Evolutionary conservation across 2,329 filamentous ascomycete species (phyloP).

Genomic region (Sclerotinia subarctica): DNA sequence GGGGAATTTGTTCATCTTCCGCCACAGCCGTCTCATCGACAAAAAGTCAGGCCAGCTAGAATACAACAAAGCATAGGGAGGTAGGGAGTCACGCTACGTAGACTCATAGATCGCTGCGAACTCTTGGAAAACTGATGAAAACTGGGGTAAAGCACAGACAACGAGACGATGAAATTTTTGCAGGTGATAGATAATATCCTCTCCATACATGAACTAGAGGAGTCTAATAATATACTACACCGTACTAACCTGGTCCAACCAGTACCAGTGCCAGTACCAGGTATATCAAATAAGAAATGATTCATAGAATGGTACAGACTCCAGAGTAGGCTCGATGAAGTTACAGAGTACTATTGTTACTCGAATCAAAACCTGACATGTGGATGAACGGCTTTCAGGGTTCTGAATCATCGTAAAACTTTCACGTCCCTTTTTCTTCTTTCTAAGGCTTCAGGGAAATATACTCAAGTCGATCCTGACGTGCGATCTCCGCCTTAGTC

Average conservation of each 20-base stretch:
- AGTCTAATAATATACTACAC: background rate
- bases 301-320: background rate
- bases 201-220: conserved; percentile 11
- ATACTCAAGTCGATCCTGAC: conserved; percentile 5
- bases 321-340: too few species aligned
- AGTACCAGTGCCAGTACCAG: background rate
- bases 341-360: background rate
- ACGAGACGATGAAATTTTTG: background rate
- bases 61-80: background rate
- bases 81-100: too few species aligned
- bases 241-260: too few species aligned
- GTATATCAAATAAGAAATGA: conserved; percentile 14
- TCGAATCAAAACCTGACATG: conserved; percentile 20
- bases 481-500: background rate
- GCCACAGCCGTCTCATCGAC: background rate
- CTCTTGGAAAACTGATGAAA: conserved; percentile 5
- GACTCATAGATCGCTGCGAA: background rate
- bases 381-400: conserved; percentile 15
- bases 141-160: conserved; percentile 7
- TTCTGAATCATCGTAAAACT: conserved; percentile 6
- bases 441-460: background rate
- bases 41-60: background rate
- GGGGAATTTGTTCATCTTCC: conserved; percentile 3
- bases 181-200: background rate
- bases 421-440: background rate